Percentiles rank a stretch among this genome's conserved stretches.
Conservation (phyloP, 2,329 filamentous ascomycete genomes). For the Aschersonia sp. region DNA sequence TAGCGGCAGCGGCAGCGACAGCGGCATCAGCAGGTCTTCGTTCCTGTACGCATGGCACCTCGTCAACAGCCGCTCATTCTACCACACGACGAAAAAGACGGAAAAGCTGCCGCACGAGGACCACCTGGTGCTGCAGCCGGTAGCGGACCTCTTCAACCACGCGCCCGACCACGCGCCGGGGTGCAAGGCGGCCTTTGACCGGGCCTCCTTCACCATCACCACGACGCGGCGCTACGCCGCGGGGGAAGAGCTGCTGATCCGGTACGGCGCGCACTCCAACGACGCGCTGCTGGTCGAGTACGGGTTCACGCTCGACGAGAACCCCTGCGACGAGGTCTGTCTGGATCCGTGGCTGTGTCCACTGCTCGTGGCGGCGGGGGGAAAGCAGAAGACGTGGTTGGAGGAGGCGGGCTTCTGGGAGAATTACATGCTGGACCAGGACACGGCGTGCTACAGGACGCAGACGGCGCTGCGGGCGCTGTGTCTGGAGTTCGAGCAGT, state of each 20-base stretch:
- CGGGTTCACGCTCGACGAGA: constrained; percentile 30
- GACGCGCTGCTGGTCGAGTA: constrained; percentile 59
- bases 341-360: constrained; percentile 32
- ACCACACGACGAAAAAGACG: constrained; percentile 33
- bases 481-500: constrained; percentile 21
- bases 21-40: constrained; percentile 14
- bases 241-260: constrained; percentile 52
- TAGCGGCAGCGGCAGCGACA: too few relatives aligned
- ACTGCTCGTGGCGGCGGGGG: constrained; percentile 11
- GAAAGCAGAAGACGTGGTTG: constrained; percentile 21
- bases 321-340: constrained; percentile 34
- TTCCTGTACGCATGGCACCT: constrained; percentile 44
- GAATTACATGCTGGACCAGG: constrained; percentile 33
- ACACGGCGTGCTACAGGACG: constrained; percentile 38
- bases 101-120: constrained; percentile 32
- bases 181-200: constrained; percentile 37
- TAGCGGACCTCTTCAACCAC: constrained; percentile 59
- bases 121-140: constrained; percentile 54
- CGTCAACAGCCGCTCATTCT: constrained; percentile 49
- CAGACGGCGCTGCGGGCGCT: constrained; percentile 33
- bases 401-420: constrained; percentile 33
- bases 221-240: constrained; percentile 32
- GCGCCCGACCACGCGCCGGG: constrained; percentile 18
- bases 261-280: constrained; percentile 55
- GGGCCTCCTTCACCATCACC: constrained; percentile 37